Evolutionary conservation across 352 stramenopile species (phyloP).

Genomic region (Thalassiosira pacifica): DNA sequence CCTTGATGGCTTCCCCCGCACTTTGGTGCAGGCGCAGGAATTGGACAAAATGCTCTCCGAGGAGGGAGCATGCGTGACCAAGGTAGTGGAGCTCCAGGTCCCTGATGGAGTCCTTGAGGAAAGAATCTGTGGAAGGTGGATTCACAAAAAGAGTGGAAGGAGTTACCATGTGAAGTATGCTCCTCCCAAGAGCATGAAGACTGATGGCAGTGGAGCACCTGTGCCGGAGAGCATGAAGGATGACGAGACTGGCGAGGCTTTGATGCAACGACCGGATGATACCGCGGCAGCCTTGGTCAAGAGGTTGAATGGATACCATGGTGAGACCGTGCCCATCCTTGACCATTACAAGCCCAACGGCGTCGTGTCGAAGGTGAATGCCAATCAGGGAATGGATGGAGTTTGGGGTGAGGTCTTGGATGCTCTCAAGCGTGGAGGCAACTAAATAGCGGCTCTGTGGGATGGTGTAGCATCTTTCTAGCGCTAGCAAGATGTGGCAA

Average conservation of each 20-base stretch:
- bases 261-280: constrained; percentile 98
- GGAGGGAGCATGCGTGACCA: constrained; percentile 87
- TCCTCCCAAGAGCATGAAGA: constrained; percentile 91
- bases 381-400: constrained; percentile 87
- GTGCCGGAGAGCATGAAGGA: constrained; percentile 86
- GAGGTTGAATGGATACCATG: constrained; percentile 94
- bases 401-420: constrained; percentile 85
- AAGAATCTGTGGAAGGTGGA: constrained; percentile 95
- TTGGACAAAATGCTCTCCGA: constrained; percentile 96
- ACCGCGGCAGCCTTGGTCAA: constrained; percentile 92
- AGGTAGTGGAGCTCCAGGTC: constrained; percentile 96
- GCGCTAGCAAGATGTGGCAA: neutral
- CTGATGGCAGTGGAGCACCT: constrained; percentile 82
- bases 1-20: constrained; percentile 99
- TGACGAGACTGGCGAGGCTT: constrained; percentile 94
- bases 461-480: neutral
- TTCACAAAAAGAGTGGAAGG: constrained; percentile 94
- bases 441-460: constrained; percentile 30
- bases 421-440: constrained; percentile 68
- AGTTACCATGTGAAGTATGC: constrained; percentile 99
- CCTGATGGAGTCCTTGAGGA: constrained; percentile 96
- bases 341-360: constrained; percentile 88
- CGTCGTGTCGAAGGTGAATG: constrained; percentile 90
- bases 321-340: constrained; percentile 97
- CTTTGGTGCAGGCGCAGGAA: constrained; percentile 95